Evolutionary conservation across 164 flowering plant genomes (phyloP).

Genomic region (Akebia trifoliata): DNA sequence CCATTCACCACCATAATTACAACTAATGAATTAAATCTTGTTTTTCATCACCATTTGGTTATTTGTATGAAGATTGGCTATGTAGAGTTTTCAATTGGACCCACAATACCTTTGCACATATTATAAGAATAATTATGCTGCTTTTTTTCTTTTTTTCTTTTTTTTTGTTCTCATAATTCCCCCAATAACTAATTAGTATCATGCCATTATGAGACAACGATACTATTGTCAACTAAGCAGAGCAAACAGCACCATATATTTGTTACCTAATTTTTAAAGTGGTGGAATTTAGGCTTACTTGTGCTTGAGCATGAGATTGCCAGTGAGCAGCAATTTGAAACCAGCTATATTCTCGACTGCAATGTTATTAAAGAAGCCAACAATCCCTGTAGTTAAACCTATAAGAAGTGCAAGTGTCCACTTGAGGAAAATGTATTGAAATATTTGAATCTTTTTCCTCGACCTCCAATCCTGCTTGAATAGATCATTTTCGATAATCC

Average conservation of each 20-base stretch:
- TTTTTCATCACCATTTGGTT: no score
- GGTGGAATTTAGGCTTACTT: slow-evolving; percentile 39
- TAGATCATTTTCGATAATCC: slow-evolving; percentile 83
- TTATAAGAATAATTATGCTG: no score
- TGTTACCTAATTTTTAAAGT: not conserved
- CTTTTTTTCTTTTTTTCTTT: no score
- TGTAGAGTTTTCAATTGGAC: no score
- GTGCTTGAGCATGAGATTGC: slow-evolving; percentile 54
- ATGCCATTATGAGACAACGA: no score
- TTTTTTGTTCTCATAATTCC: no score
- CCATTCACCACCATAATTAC: no score
- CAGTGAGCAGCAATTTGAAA: slow-evolving; percentile 61
- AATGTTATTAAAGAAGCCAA: slow-evolving; percentile 73
- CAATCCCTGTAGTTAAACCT: slow-evolving; percentile 60
- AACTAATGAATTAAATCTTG: no score
- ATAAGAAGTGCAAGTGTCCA: slow-evolving; percentile 85
- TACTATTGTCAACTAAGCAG: no score
- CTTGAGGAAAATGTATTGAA: slow-evolving; percentile 74
- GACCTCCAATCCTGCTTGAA: slow-evolving; percentile 95
- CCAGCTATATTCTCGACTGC: slow-evolving; percentile 93
- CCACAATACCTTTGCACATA: no score
- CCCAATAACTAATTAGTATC: no score
- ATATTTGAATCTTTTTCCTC: slow-evolving; percentile 63
- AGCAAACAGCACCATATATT: not conserved
- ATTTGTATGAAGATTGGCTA: no score